phyloP scores from a whole-genome alignment of 1,284 basidiomycete genomes.

The Papiliotrema flavescens region DNA sequence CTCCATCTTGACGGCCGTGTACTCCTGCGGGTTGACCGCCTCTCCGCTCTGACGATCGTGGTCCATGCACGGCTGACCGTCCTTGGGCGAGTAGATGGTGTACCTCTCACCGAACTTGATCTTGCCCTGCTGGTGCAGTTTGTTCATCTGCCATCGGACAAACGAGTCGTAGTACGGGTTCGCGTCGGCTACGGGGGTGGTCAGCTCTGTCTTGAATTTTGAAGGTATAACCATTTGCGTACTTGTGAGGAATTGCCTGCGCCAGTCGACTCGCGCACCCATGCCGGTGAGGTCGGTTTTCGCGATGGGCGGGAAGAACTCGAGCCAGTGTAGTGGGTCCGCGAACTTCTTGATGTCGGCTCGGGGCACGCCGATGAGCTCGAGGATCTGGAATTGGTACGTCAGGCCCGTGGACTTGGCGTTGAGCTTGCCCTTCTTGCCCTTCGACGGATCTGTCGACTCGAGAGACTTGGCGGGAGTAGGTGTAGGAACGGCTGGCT shows the following conservation, averaged over 20 bases:
- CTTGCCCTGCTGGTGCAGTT: slow-evolving; percentile 76
- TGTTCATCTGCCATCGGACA: slow-evolving; percentile 98
- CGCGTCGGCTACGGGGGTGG: slow-evolving; percentile 58
- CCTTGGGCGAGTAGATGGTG: slow-evolving; percentile 99
- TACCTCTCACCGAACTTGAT: slow-evolving; percentile 99
- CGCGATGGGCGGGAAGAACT: slow-evolving; percentile 95
- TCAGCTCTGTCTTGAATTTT: background rate
- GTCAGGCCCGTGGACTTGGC: slow-evolving; percentile 91
- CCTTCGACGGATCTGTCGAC: slow-evolving; percentile 58
- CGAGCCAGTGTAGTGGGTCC: slow-evolving; percentile 87
- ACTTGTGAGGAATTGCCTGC: slow-evolving; percentile 83
- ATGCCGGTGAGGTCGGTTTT: slow-evolving; percentile 81
- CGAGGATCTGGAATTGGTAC: slow-evolving; percentile 99
- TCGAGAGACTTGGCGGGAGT: slow-evolving; percentile 38
- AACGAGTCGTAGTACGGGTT: slow-evolving; percentile 98
- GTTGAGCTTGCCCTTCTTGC: slow-evolving; percentile 91
- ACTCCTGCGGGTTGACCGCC: slow-evolving; percentile 92
- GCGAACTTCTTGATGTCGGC: slow-evolving; percentile 94
- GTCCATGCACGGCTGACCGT: slow-evolving; percentile 99
- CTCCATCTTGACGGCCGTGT: slow-evolving; percentile 93
- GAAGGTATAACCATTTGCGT: slow-evolving; percentile 5
- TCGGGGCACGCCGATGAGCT: slow-evolving; percentile 83
- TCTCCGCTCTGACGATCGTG: slow-evolving; percentile 97
- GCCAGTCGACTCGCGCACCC: slow-evolving; percentile 96
- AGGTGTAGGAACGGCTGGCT: slow-evolving; percentile 30